Percentiles rank a stretch among this genome's conserved stretches.
Conservation (phyloP, 2,329 filamentous ascomycete genomes). For the Dothideomycetidae sp. region DNA sequence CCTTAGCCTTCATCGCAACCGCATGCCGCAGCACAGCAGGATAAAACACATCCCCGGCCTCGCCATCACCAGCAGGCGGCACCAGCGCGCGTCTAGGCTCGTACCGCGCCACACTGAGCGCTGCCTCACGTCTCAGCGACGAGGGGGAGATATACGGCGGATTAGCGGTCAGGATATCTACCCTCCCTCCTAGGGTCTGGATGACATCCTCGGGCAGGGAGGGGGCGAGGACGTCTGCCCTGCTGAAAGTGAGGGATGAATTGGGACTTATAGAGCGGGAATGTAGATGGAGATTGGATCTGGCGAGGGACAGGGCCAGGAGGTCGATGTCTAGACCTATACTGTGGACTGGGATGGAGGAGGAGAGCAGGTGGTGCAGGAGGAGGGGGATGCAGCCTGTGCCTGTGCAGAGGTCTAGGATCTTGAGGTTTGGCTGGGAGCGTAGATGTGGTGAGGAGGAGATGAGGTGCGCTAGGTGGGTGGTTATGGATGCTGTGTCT, state of each 20-base stretch:
- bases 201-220: constrained; percentile 3
- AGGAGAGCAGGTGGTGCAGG: constrained; percentile 46
- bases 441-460: background rate
- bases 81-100: constrained; percentile 76
- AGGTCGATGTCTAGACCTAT: constrained; percentile 60
- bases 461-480: constrained; percentile 1
- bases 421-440: constrained; percentile 29
- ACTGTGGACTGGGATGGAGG: constrained; percentile 30
- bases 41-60: constrained; percentile 53
- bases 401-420: constrained; percentile 82
- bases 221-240: constrained; percentile 22
- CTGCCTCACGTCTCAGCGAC: constrained; percentile 48
- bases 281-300: constrained; percentile 38
- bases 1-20: constrained; percentile 28
- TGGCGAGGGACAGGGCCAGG: constrained; percentile 50
- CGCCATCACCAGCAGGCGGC: constrained; percentile 29
- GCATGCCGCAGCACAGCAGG: constrained; percentile 46
- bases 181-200: background rate
- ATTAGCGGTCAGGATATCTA: constrained; percentile 64
- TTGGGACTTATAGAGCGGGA: constrained; percentile 10
- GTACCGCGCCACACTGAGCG: constrained; percentile 61
- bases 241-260: constrained; percentile 18
- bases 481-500: constrained; percentile 9
- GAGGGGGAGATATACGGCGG: constrained; percentile 72
- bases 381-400: constrained; percentile 80